A percentile compares a stretch with the other conserved stretches of the same genome.
Evolutionary conservation across 2,329 filamentous ascomycete genomes (phyloP).

Genomic region (Didymosphaeria variabile): DNA sequence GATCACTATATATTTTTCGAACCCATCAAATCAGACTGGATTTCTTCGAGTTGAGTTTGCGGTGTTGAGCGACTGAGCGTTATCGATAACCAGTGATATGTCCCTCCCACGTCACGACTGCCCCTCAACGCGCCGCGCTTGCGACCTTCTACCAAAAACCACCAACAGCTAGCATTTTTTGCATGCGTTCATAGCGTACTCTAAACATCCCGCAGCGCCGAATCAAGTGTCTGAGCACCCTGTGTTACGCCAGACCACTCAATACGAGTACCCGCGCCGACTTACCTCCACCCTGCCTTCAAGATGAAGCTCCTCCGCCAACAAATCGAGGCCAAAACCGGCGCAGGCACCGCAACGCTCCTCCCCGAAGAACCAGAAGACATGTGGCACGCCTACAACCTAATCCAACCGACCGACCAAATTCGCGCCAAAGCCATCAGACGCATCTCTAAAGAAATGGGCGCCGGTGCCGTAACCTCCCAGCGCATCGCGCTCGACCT

Average conservation of each 20-base stretch:
- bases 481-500: slow-evolving; percentile 71
- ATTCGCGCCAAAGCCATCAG: slow-evolving; percentile 73
- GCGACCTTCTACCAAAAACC: neutral
- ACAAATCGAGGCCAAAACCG: slow-evolving; percentile 69
- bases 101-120: slow-evolving; percentile 15
- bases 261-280: neutral
- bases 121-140: slow-evolving; percentile 14
- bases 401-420: slow-evolving; percentile 71
- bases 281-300: neutral
- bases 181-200: neutral
- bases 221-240: neutral
- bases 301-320: slow-evolving; percentile 73
- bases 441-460: slow-evolving; percentile 68
- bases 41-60: neutral
- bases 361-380: slow-evolving; percentile 78
- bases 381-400: slow-evolving; percentile 82
- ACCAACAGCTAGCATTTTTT: neutral
- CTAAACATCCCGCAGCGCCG: neutral
- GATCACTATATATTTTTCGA: neutral
- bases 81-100: slow-evolving; percentile 8
- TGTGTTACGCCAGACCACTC: neutral
- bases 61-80: neutral
- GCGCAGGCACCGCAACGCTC: slow-evolving; percentile 71
- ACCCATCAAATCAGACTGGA: neutral
- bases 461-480: slow-evolving; percentile 69